A percentile compares a stretch with the other conserved stretches of the same genome.
Evolutionary conservation across 352 stramenopile genomes (phyloP).

Genomic region (Phytophthora gonapodyides): DNA sequence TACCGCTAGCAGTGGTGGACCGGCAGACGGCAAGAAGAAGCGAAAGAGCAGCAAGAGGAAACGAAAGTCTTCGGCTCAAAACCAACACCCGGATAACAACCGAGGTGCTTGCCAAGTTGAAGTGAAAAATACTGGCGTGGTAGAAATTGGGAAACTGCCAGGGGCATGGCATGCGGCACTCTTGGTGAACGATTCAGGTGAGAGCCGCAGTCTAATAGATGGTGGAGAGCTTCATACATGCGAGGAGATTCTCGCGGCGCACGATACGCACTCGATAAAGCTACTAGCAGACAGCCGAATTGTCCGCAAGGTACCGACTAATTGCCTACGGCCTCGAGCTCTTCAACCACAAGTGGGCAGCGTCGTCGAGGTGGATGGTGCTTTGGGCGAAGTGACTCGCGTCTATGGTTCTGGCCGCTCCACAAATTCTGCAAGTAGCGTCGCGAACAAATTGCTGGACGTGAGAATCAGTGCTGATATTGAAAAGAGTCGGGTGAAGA

Average conservation of each 20-base stretch:
- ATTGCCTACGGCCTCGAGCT: conserved; percentile 44
- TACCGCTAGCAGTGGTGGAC: conserved; percentile 4
- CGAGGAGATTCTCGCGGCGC: conserved; percentile 26
- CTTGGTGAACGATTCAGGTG: conserved; percentile 33
- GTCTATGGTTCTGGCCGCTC: conserved; percentile 38
- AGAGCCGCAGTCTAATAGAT: conserved; percentile 13
- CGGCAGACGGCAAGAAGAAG: conserved; percentile 52
- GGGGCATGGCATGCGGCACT: conserved; percentile 67
- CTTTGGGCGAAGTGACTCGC: conserved; percentile 62
- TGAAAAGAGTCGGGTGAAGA: conserved; percentile 62
- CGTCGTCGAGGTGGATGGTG: conserved; percentile 71
- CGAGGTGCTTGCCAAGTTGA: conserved; percentile 48
- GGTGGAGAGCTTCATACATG: conserved; percentile 18
- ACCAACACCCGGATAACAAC: conserved; percentile 25
- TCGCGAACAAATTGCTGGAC: conserved; percentile 41
- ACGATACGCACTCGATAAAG: conserved; percentile 44
- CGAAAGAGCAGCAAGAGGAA: conserved; percentile 70
- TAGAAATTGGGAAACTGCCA: conserved; percentile 46
- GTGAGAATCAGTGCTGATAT: conserved; percentile 53
- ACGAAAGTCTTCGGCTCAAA: conserved; percentile 36
- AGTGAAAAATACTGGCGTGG: conserved; percentile 44
- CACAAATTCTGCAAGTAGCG: conserved; percentile 3
- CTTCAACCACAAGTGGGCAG: conserved; percentile 63
- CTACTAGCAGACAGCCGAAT: conserved; percentile 44
- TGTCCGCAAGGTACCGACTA: conserved; percentile 50